phyloP scores from a whole-genome alignment of 441 rosid species.

The Lagerstroemia fauriei region DNA sequence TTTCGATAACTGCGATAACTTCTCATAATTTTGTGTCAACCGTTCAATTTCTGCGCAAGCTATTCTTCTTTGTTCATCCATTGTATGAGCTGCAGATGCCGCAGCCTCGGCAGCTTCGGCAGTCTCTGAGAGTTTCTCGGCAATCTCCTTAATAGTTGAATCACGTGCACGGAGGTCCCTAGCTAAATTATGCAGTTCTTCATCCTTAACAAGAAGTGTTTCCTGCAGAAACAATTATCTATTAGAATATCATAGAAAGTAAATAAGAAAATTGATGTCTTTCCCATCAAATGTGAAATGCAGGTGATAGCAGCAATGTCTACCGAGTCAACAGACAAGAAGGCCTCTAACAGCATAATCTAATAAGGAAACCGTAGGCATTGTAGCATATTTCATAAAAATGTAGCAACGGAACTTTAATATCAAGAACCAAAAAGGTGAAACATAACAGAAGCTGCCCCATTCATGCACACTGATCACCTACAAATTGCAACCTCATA shows the following conservation, averaged over 20 bases:
- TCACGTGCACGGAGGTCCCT: conserved; percentile 88
- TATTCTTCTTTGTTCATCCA: conserved; percentile 88
- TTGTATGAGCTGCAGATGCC: conserved; percentile 80
- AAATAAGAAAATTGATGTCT: neutral
- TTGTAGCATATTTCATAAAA: neutral
- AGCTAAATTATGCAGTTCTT: conserved; percentile 84
- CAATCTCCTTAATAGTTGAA: conserved; percentile 82
- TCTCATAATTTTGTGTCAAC: conserved; percentile 54
- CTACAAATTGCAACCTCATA: neutral
- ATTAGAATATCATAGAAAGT: neutral
- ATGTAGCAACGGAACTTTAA: neutral
- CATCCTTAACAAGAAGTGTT: conserved; percentile 91
- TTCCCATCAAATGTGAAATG: neutral
- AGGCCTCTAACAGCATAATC: neutral
- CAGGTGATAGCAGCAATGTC: neutral
- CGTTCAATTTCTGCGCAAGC: conserved; percentile 73
- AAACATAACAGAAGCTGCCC: neutral
- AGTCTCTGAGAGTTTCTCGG: conserved; percentile 91
- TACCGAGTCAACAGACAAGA: neutral
- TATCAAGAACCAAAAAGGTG: neutral
- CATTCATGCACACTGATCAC: neutral
- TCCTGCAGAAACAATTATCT: conserved; percentile 52
- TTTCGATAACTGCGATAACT: conserved; percentile 51
- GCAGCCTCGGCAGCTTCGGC: conserved; percentile 99
- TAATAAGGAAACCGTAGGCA: neutral